Evolutionary conservation across 192 early-diverging fungal genomes (phyloP), one percentile per base, ranked within the genome.

Genomic region (Podila minutissima): DNA sequence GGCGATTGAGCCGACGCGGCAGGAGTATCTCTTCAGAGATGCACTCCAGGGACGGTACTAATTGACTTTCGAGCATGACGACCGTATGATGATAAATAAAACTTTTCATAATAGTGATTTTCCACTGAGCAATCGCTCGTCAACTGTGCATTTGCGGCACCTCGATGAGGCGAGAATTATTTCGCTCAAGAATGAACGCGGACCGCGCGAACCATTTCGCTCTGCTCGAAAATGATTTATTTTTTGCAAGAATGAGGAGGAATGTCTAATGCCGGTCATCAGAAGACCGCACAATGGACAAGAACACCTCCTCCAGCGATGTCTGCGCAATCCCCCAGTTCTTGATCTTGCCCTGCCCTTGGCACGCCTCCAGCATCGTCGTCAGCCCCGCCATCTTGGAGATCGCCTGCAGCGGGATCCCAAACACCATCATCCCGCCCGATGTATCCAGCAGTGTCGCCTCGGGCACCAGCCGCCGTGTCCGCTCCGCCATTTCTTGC

Each of bases 321-420:
- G 91, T 91, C 68, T 92, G 89, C n/a, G 84, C 84, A 66, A 94
- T 87, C 29, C 91, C 91, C 91, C 92, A 94, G 24, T 83, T 71
- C 66, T 86, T 90, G 33, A 92, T 75, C 24, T 84, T 58, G 49
- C 72, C 74, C 35, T 75, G 69, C 0, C 59, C 61, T 46, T 75
- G 75, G 13, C 62, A 61, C 33, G 69, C 71, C 62, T 91, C 89
- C 20, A 92, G 62, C 84, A 83, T 88, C 65, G 88, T 85, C 2
- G 91, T 87, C 59, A 92, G 86, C 33, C 67, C 60, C 0, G 91
- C 87, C 55, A 92, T 85, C n/a, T 24, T 37, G 8, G 62, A 41
- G 17, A 86, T 83, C 17, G 51, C 66, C 9, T 84, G 62, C n/a
- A 82, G 64, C 0, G 92, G 91, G 74, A 94, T 87, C 55, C 89